Percentiles rank a stretch among this genome's conserved stretches.
Conservation (phyloP, 495 filamentous ascomycete genomes). For the Penicillium ochrochloron region DNA sequence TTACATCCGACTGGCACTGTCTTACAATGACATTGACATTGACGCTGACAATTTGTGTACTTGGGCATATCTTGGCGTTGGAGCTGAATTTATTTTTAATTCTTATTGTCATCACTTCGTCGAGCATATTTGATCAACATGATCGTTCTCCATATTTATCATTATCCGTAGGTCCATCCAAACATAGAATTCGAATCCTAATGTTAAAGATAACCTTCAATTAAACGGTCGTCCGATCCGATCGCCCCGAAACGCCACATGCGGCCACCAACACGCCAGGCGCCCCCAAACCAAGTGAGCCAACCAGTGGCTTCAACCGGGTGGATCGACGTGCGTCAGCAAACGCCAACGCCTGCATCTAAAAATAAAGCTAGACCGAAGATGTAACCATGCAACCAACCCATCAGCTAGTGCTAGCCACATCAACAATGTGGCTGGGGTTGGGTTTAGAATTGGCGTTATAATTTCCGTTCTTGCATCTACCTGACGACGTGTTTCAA, state of each 20-base stretch:
- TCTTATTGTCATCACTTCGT: neutral
- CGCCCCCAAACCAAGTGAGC: neutral
- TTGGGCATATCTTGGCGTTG: conserved; percentile 37
- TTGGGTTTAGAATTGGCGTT: neutral
- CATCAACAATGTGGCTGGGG: neutral
- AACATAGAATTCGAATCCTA: neutral
- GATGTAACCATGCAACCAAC: neutral
- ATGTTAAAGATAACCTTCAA: neutral
- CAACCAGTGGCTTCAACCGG: neutral
- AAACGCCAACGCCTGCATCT: conserved; percentile 20
- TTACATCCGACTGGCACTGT: conserved; percentile 9
- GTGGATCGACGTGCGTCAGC: conserved; percentile 32
- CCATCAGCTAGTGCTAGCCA: neutral
- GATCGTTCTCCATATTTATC: neutral
- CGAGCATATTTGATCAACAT: too few species aligned
- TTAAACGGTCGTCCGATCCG: neutral
- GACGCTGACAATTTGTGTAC: neutral
- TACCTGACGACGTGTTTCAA: too few species aligned
- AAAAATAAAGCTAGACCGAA: conserved; percentile 24
- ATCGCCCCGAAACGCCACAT: conserved; percentile 14
- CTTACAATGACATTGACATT: conserved; percentile 13
- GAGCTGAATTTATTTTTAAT: conserved; percentile 3
- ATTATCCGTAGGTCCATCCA: too few species aligned
- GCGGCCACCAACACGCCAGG: neutral
- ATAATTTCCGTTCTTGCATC: too few species aligned